Conservation (phyloP, 2,329 filamentous ascomycete species). For the Neoarthrinium moseri region DNA sequence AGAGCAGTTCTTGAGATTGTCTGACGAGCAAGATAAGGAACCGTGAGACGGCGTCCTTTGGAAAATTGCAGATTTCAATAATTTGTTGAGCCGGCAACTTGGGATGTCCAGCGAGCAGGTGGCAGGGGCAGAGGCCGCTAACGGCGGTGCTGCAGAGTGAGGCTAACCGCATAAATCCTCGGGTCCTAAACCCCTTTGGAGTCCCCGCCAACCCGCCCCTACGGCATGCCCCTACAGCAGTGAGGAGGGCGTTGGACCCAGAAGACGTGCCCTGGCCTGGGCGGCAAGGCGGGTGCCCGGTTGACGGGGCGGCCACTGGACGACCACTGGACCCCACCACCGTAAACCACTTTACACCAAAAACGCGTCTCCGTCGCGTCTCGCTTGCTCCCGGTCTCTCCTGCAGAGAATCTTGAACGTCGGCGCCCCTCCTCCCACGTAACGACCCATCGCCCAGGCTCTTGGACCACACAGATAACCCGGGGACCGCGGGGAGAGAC, state of each 20-base stretch:
- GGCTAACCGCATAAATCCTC: neutral
- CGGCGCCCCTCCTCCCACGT: no score
- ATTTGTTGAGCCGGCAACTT: neutral
- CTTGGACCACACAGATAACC: no score
- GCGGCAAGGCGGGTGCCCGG: no score
- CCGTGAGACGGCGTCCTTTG: neutral
- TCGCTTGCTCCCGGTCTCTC: no score
- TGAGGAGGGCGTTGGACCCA: no score
- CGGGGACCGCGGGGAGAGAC: no score
- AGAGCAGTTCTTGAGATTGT: neutral
- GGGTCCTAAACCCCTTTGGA: slow-evolving; percentile 1
- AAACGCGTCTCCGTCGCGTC: slow-evolving; percentile 12
- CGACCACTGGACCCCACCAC: neutral
- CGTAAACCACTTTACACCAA: slow-evolving; percentile 10
- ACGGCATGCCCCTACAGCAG: no score
- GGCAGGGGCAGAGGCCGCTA: neutral
- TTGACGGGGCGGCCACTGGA: no score
- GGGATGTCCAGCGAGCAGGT: neutral
- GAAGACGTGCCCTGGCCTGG: no score
- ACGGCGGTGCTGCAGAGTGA: neutral
- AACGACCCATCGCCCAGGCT: no score
- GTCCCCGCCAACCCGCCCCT: slow-evolving; percentile 3
- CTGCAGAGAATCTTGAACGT: neutral
- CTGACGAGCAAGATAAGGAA: neutral
- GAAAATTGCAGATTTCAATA: neutral